phyloP scores from a whole-genome alignment of 2,329 filamentous ascomycete species.

The Parastagonospora avenae region DNA sequence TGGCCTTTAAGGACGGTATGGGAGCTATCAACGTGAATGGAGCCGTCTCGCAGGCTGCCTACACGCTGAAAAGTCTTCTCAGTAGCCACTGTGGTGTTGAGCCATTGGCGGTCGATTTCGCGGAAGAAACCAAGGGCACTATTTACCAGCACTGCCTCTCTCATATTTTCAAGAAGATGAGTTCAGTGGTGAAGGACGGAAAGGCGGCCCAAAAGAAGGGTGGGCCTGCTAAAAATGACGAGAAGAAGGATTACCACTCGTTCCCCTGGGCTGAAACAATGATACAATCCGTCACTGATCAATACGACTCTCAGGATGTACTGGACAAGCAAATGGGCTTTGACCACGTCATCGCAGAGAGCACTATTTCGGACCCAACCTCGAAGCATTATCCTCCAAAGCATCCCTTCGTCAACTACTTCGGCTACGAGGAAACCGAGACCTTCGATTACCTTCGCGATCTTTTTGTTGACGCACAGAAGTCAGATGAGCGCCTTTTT shows the following conservation, averaged over 20 bases:
- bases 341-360: constrained; percentile 13
- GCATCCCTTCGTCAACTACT: constrained; percentile 20
- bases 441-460: constrained; percentile 20
- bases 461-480: constrained; percentile 15
- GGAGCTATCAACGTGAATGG: constrained; percentile 19
- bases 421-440: constrained; percentile 20
- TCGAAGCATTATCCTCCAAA: constrained; percentile 23
- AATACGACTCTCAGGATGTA: constrained; percentile 20
- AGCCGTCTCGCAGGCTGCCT: constrained; percentile 21
- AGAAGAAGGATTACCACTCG: neutral
- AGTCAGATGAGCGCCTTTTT: constrained; percentile 15
- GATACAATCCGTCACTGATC: constrained; percentile 20
- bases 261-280: constrained; percentile 12
- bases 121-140: constrained; percentile 15
- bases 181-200: neutral
- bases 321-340: constrained; percentile 21
- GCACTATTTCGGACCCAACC: constrained; percentile 12
- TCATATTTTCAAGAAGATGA: constrained; percentile 15
- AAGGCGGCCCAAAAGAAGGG: neutral
- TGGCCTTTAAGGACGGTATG: constrained; percentile 16
- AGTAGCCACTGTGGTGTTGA: constrained; percentile 24
- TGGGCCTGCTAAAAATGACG: neutral
- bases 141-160: constrained; percentile 21
- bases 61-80: constrained; percentile 20
- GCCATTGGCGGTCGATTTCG: constrained; percentile 21